Percentiles rank a stretch among this genome's conserved stretches.
phyloP scores from a whole-genome alignment of 352 stramenopile genomes.

The Phytopythium kandeliae region DNA sequence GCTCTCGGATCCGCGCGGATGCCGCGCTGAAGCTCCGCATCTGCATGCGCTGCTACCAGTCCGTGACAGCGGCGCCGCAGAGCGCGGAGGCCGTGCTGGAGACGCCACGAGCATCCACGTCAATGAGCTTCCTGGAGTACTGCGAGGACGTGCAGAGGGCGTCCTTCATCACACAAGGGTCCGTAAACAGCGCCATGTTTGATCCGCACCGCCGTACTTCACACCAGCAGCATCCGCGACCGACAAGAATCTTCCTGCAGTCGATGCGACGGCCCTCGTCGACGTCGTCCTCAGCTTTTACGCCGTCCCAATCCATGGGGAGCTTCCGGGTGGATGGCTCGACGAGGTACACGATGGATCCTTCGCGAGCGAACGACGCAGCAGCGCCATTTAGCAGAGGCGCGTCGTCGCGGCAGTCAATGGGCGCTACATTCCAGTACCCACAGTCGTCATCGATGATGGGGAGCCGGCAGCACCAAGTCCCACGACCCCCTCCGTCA shows the following conservation, averaged over 20 bases:
- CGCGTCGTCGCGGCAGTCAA: constrained; percentile 14
- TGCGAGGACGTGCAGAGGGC: constrained; percentile 56
- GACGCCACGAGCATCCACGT: constrained; percentile 42
- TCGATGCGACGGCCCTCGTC: constrained; percentile 41
- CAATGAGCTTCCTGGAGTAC: constrained; percentile 62
- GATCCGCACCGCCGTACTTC: background rate
- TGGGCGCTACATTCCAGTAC: constrained; percentile 7
- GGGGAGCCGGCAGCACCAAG: constrained; percentile 13
- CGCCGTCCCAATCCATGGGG: background rate
- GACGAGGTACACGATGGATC: background rate
- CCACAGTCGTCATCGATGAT: constrained; percentile 13
- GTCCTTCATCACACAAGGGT: constrained; percentile 47
- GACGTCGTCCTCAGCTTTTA: background rate
- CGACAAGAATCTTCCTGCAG: constrained; percentile 67
- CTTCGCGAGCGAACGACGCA: background rate
- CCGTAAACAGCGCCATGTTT: constrained; percentile 3
- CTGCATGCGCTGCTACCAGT: constrained; percentile 82
- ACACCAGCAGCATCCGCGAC: constrained; percentile 15
- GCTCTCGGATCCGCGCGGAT: constrained; percentile 15
- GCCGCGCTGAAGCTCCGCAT: constrained; percentile 76
- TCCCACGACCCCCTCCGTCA: constrained; percentile 7
- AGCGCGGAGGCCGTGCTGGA: constrained; percentile 39
- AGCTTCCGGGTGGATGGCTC: background rate
- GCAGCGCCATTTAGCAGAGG: constrained; percentile 2
- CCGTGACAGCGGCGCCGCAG: constrained; percentile 65